Percentiles rank a stretch among this genome's conserved stretches.
These are phyloP conservation scores for Skeletonema marinoi DNA, from an alignment of 108 stramenopile genomes.

Conservation along the genomic window DNA sequence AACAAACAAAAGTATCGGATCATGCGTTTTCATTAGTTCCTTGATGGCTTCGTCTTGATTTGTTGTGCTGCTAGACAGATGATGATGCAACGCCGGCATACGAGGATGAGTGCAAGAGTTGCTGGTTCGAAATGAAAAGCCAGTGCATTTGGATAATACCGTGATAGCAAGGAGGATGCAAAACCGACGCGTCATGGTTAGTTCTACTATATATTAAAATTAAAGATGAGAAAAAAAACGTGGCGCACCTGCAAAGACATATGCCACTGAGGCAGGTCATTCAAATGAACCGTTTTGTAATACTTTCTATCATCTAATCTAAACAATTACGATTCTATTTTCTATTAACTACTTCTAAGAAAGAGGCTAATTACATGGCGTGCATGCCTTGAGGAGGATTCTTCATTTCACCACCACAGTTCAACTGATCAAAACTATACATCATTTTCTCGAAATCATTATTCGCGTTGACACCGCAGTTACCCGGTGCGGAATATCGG, in stretches of 20 bases:
- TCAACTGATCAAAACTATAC: neutral
- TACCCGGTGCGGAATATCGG: neutral
- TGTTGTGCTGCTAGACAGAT: neutral
- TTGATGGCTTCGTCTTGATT: slow-evolving; percentile 1
- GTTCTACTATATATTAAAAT: neutral
- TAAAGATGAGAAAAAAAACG: too few relatives aligned
- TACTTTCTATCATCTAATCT: too few relatives aligned
- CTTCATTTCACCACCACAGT: neutral
- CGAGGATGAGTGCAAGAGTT: neutral
- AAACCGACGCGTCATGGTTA: neutral
- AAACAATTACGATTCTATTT: too few relatives aligned
- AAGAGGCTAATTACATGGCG: neutral
- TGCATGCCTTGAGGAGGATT: neutral
- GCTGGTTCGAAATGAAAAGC: neutral
- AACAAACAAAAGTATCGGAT: slow-evolving; percentile 21
- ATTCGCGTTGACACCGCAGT: neutral
- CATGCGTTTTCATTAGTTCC: slow-evolving; percentile 16
- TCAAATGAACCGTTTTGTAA: too few relatives aligned
- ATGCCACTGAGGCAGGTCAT: too few relatives aligned
- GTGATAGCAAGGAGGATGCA: neutral
- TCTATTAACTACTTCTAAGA: too few relatives aligned
- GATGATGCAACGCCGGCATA: neutral
- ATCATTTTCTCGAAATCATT: neutral
- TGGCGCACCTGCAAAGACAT: too few relatives aligned
- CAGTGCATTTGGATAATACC: neutral